Conservation (phyloP, 1,284 basidiomycete species). For the Vanrija sp. region DNA sequence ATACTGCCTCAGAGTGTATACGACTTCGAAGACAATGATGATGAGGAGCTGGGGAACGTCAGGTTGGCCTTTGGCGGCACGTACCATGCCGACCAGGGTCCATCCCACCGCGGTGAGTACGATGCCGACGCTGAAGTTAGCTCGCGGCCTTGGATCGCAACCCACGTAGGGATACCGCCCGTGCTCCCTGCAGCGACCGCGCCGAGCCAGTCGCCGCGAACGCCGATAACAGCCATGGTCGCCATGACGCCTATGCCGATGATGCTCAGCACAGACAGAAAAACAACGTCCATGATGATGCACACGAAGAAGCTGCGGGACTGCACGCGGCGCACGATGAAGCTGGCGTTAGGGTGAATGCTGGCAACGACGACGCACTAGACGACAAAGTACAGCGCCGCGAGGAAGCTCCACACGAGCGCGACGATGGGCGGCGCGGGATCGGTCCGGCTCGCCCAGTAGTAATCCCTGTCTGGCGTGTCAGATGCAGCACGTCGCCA, state of each 20-base stretch:
- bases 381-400: neutral
- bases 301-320: neutral
- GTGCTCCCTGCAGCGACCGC: neutral
- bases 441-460: neutral
- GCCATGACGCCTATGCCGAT: neutral
- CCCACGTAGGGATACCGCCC: neutral
- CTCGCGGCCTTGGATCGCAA: neutral
- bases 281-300: constrained; percentile 1
- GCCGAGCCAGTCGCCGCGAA: neutral
- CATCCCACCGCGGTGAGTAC: neutral
- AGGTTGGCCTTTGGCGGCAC: too few relatives aligned
- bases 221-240: neutral
- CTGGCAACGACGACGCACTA: neutral
- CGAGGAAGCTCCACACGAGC: neutral
- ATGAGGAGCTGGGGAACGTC: neutral
- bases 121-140: neutral
- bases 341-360: too few relatives aligned
- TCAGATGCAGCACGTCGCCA: too few relatives aligned
- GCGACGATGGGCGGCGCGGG: neutral
- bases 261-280: neutral
- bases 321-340: neutral
- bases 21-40: neutral
- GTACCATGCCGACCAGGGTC: neutral
- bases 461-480: too few relatives aligned
- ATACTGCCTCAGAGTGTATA: neutral